phyloP scores from a whole-genome alignment of 306 rosid species.

The Prunus mume region DNA sequence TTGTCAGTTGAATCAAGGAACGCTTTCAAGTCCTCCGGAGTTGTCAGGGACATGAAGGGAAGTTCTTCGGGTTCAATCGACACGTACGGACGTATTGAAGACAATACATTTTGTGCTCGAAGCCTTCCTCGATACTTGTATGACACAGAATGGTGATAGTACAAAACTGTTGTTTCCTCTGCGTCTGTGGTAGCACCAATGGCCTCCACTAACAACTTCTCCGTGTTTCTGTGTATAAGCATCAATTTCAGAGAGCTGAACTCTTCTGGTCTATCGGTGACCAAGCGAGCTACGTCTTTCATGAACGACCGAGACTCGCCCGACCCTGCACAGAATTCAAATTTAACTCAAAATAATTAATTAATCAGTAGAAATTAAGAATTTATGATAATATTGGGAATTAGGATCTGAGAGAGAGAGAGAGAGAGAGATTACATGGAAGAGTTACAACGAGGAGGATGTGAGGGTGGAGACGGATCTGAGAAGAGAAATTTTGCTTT shows the following conservation, averaged over 20 bases:
- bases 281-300: conserved; percentile 42
- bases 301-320: conserved; percentile 84
- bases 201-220: conserved; percentile 60
- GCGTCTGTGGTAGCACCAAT: conserved; percentile 47
- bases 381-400: background rate
- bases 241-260: conserved; percentile 56
- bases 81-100: conserved; percentile 45
- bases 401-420: background rate
- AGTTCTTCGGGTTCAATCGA: conserved; percentile 45
- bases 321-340: conserved; percentile 59
- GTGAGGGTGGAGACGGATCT: conserved; percentile 76
- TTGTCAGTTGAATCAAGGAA: conserved; percentile 70
- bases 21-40: conserved; percentile 38
- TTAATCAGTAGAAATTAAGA: background rate
- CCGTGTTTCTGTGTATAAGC: conserved; percentile 51
- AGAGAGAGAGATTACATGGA: conserved; percentile 52
- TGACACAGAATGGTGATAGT: conserved; percentile 59
- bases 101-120: conserved; percentile 44
- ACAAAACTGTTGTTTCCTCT: conserved; percentile 50
- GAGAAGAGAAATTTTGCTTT: conserved; percentile 76
- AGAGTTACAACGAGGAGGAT: conserved; percentile 67
- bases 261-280: conserved; percentile 28
- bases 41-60: conserved; percentile 48
- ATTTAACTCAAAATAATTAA: conserved; percentile 16
- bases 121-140: conserved; percentile 74